Base-by-base conservation (phyloP, 345 rosid species). In the Bruguiera parviflora region DNA sequence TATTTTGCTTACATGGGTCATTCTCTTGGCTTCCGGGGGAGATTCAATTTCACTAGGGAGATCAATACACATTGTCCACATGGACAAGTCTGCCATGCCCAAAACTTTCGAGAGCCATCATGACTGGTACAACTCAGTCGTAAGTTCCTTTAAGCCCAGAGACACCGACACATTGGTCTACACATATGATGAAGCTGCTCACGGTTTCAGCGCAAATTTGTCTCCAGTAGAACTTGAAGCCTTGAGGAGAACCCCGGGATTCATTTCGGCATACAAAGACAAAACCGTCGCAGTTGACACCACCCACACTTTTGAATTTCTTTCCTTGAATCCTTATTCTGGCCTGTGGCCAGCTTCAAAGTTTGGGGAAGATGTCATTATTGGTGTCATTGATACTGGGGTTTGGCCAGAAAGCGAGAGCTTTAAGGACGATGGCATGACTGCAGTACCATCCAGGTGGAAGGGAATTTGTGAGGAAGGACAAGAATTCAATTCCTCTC, bases 381-480 rank as follows among this genome's bases (percentile, higher is more conserved):
- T 85, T 8, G 85, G 85, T 35, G 28, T 81, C 25, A n/a, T 83
- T 8, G 87, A 85, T 63, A 62, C 67, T 66, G 84, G 87, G 0
- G 69, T 83, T 19, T 83, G 84, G 87, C 85, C 85, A 0, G 79
- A 73, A 28, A 70, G 72, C 20, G 66, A 72, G 66, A 79, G 79
- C 62, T 83, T 78, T 63, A 73, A 35, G 10, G 83, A 79, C 51
- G 66, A 63, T 37, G 80, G 82, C 29, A 28, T 79, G 19, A 56
- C 69, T 32, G 9, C 51, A 1, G 43, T 81, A 24, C 84, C 85
- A 4, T 53, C 72, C 0, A 75, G 47, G 63, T 81, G 87, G 89
- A 81, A 77, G 69, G 89, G 87, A 20, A 56, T 57, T 49, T 85
- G 87, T 70, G 76, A 81, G 55, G 61, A n/a, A 5, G 82, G 82